Base-by-base conservation (phyloP, 1,139 yeast species). In the Debaryomycetaceae sp. region DNA sequence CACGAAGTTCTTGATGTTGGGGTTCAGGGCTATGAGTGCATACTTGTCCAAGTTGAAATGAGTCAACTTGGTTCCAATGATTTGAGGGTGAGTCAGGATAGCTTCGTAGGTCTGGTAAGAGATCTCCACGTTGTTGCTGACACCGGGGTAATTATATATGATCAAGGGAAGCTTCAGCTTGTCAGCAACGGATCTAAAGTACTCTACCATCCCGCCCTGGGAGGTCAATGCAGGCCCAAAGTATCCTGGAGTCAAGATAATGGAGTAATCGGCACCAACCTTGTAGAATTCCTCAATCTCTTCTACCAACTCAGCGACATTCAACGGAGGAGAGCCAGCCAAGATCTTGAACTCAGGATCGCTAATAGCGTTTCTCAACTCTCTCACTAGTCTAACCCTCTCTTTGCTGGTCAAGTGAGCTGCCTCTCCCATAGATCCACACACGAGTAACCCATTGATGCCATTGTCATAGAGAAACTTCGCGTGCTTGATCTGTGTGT, bases 401-500 rank as follows among this genome's bases (percentile, higher is more conserved):
- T 70, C 80, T 47, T 57, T 55, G 49, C 56, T 58, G 4, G 68
- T 66, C 53, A 62, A 52, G 49, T 69, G 71, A 14, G 66, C 60
- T 20, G 68, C 65, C 51, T 70, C 75, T 23, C 75, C 76, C 55
- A 66, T 76, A 35, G 81, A 74, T 3, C 82, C 82, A 48, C 74
- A 66, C 9, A 76, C 58, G 7, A 75, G 77, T 11, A 72, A 60
- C 22, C 82, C 82, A 42, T 59, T 56, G 49, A 77, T 68, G 5
- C 81, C 81, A 44, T 58, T 62, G 13, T 61, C 54, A 45, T 72
- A 63, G 38, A 78, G 61, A 53, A 52, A 62, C 40, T 65, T 59
- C 17, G 77, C 70, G 51, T 76, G 80, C 43, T 63, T 52, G 45
- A 68, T 62, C 51, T 73, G 78, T 22, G 78, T 58, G 3, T 66